A percentile compares a stretch with the other conserved stretches of the same genome.
phyloP scores from a whole-genome alignment of 2,329 filamentous ascomycete genomes.

The Orbilia oligospora region DNA sequence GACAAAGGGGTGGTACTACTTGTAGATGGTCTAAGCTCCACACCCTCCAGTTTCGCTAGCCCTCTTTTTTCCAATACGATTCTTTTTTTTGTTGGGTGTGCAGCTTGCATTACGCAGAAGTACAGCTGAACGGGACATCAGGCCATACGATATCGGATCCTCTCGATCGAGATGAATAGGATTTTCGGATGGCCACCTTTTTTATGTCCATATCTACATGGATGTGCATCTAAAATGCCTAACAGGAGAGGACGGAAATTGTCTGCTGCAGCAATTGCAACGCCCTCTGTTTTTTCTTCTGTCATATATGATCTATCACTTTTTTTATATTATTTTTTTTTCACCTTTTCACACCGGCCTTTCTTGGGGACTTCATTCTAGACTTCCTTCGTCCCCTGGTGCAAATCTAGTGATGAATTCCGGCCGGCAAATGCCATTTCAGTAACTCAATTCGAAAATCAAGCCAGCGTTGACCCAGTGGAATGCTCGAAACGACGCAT shows the following conservation, averaged over 20 bases:
- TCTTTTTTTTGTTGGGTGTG: conserved; percentile 34
- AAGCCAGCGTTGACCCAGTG: conserved; percentile 17
- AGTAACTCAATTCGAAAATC: conserved; percentile 37
- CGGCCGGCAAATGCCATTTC: conserved; percentile 48
- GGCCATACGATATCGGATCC: conserved; percentile 38
- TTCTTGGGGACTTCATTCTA: conserved; percentile 27
- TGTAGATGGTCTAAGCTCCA: conserved; percentile 31
- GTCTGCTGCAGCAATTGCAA: conserved; percentile 24
- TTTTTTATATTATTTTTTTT: conserved; percentile 22
- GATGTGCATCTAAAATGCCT: conserved; percentile 32
- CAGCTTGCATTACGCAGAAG: conserved; percentile 28
- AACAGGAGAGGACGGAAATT: conserved; percentile 31
- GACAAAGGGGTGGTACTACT: background rate
- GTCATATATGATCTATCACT: conserved; percentile 35
- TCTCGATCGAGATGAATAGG: conserved; percentile 57
- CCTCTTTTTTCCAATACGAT: conserved; percentile 1
- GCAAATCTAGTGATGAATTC: conserved; percentile 22
- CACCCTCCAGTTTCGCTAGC: conserved; percentile 22
- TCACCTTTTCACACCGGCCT: background rate
- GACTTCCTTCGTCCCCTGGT: background rate
- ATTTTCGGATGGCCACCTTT: conserved; percentile 33
- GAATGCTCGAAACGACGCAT: conserved; percentile 39
- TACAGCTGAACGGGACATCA: conserved; percentile 38
- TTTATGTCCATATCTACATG: conserved; percentile 19
- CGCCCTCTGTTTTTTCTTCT: background rate